Evolutionary conservation across 495 filamentous ascomycete genomes (phyloP).

Genomic region (Bacidia gigantensis): DNA sequence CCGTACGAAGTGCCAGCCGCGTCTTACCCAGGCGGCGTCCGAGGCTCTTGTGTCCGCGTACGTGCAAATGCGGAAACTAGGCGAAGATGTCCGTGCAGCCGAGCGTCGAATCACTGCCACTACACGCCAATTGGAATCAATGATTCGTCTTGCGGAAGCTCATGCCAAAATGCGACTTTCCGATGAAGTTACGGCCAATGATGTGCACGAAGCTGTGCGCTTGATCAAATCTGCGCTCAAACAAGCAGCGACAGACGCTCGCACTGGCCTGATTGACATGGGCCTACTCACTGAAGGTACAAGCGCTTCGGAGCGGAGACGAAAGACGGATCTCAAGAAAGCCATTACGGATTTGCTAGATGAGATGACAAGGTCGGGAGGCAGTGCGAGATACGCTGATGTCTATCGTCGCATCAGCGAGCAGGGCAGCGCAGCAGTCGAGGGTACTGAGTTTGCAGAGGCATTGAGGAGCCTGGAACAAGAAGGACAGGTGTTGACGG

Average conservation of each 20-base stretch:
- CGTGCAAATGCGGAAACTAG: slow-evolving; percentile 89
- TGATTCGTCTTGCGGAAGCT: slow-evolving; percentile 92
- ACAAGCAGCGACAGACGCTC: slow-evolving; percentile 80
- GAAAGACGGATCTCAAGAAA: slow-evolving; percentile 72
- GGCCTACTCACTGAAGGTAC: slow-evolving; percentile 83
- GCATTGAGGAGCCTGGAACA: slow-evolving; percentile 65
- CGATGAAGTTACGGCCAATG: slow-evolving; percentile 55
- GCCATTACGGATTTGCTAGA: slow-evolving; percentile 62
- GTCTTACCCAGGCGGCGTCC: slow-evolving; percentile 61
- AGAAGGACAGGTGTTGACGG: slow-evolving; percentile 69
- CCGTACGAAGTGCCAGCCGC: slow-evolving; percentile 70
- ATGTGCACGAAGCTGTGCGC: slow-evolving; percentile 83
- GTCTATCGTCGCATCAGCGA: slow-evolving; percentile 62
- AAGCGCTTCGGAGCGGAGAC: slow-evolving; percentile 64
- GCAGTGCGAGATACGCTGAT: slow-evolving; percentile 64
- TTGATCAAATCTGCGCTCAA: slow-evolving; percentile 92
- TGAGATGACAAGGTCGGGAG: slow-evolving; percentile 48
- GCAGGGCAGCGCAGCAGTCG: slow-evolving; percentile 56
- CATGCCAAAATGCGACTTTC: slow-evolving; percentile 95
- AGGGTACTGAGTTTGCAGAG: slow-evolving; percentile 66
- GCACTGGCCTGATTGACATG: slow-evolving; percentile 95
- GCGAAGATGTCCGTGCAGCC: slow-evolving; percentile 81
- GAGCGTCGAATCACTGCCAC: slow-evolving; percentile 97
- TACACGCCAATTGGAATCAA: slow-evolving; percentile 87
- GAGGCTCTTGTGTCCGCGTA: slow-evolving; percentile 73